A percentile compares a stretch with the other conserved stretches of the same genome.
These are phyloP conservation scores for Eucalyptus curtisii DNA, from an alignment of 345 rosid genomes.

Conservation along the genomic window DNA sequence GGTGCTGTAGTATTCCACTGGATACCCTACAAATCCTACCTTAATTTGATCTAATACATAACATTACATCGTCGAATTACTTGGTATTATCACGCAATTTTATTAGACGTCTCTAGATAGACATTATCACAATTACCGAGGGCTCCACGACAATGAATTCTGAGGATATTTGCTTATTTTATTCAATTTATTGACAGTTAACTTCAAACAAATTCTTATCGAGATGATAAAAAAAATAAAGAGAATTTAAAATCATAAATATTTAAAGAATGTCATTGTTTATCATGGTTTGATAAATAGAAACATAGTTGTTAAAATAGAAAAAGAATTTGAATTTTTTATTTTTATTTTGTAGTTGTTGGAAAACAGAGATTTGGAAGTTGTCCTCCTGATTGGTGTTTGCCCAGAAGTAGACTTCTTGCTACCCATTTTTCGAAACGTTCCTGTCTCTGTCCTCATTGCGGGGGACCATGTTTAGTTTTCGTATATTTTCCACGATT, in stretches of 20 bases:
- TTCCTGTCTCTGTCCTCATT: not conserved
- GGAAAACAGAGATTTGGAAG: not conserved
- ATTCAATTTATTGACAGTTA: not conserved
- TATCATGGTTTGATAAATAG: not conserved
- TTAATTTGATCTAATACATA: not conserved
- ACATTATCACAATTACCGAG: not conserved
- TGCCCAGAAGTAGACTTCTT: not conserved
- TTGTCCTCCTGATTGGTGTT: not conserved
- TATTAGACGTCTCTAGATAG: fast-evolving
- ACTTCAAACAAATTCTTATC: not conserved
- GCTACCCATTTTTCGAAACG: not conserved
- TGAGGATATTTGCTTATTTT: not conserved
- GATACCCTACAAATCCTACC: fast-evolving
- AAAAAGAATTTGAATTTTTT: not conserved
- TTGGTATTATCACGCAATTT: not conserved
- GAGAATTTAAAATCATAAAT: not conserved
- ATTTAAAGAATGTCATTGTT: not conserved
- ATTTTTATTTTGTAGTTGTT: not conserved
- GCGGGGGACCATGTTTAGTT: fast-evolving
- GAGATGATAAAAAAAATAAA: not conserved
- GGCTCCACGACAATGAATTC: fast-evolving
- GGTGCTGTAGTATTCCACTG: fast-evolving
- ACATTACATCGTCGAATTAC: not conserved
- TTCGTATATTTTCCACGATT: fast-evolving
- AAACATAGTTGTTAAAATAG: not conserved